Conservation (phyloP, 805 yeast genomes). For the Metschnikowia santaceciliae region DNA sequence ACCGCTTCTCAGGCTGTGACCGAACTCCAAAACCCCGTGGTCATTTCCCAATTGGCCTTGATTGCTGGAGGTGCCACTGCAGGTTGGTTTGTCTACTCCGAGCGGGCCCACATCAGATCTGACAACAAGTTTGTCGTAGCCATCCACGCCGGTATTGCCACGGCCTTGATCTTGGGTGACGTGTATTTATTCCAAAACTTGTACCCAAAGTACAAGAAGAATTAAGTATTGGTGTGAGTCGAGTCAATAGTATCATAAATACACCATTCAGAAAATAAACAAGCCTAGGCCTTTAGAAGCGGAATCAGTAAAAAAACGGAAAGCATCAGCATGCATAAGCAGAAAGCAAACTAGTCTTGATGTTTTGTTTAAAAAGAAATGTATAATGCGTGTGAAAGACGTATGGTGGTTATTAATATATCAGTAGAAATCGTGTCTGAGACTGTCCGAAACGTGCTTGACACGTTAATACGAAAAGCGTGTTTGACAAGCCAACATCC, state of each 20-base stretch:
- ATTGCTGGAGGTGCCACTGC: slow-evolving; percentile 47
- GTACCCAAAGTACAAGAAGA: slow-evolving; percentile 52
- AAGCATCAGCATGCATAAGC: no score
- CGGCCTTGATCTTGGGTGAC: slow-evolving; percentile 54
- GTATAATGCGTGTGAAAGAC: no score
- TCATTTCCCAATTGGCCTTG: slow-evolving; percentile 49
- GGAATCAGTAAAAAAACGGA: no score
- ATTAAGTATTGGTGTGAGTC: slow-evolving; percentile 3
- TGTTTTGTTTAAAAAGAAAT: no score
- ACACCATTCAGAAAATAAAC: background rate
- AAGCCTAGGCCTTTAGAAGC: no score
- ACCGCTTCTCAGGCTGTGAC: slow-evolving; percentile 17
- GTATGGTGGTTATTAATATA: no score
- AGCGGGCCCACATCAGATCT: slow-evolving; percentile 45
- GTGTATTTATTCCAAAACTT: slow-evolving; percentile 50
- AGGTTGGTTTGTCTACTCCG: slow-evolving; percentile 46
- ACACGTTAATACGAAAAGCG: no score
- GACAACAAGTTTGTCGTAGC: slow-evolving; percentile 40
- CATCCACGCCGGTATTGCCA: slow-evolving; percentile 48
- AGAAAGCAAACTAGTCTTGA: no score
- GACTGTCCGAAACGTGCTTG: no score
- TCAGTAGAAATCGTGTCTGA: no score
- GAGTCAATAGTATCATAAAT: background rate
- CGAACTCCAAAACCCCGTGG: slow-evolving; percentile 62
- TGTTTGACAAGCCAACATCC: no score